Base-by-base conservation (phyloP, 2,329 filamentous ascomycete genomes). In the Pestalotiopsis sp. region DNA sequence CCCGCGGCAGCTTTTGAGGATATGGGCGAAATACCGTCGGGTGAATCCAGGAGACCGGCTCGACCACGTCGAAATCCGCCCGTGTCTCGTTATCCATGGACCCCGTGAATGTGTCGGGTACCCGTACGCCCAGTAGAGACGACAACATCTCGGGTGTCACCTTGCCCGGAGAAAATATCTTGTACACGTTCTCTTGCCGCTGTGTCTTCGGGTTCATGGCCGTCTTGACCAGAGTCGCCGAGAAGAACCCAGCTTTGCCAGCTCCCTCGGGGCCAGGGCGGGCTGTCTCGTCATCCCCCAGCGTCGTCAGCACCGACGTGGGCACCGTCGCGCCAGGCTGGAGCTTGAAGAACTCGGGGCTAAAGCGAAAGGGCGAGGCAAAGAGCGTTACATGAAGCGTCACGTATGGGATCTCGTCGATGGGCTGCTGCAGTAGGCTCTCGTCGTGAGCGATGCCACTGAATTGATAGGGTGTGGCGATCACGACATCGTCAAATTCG, bases 361-460 rank as follows among this genome's bases (percentile, higher is more conserved):
- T 90, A n/a, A 97, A 85, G n/a, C 81, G 85, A 72, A 90, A 88
- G 0, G 93, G 89, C 0, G 94, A 93, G 0, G 94, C 85, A 74
- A 99, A 95, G 0, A 98, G 87, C 0, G 95, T 98, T 65, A 98
- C 95, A 75, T 98, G 91, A 0, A 98, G 86, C 61, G 88, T 87
- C 2, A 94, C 92, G 77, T 98, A 99, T 0, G 93, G 92, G n/a
- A 98, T 90, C 59, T 87, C 78, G 71, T 96, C 92, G 1, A 97
- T 94, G 3, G 81, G 78, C 39, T 86, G 83, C 66, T 93, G 91
- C 17, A 94, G 86, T 26, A 97, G 87, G 30, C 84, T 82, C 44
- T 90, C 85, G 0, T 89, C 89, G 1, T 85, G 80, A 2, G 83
- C 81, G 73, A 98, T 91, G 67, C 87, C 83, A 67, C 93, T 89